Evolutionary conservation across 2,329 filamentous ascomycete species (phyloP).

Genomic region (Apiospora aurea): DNA sequence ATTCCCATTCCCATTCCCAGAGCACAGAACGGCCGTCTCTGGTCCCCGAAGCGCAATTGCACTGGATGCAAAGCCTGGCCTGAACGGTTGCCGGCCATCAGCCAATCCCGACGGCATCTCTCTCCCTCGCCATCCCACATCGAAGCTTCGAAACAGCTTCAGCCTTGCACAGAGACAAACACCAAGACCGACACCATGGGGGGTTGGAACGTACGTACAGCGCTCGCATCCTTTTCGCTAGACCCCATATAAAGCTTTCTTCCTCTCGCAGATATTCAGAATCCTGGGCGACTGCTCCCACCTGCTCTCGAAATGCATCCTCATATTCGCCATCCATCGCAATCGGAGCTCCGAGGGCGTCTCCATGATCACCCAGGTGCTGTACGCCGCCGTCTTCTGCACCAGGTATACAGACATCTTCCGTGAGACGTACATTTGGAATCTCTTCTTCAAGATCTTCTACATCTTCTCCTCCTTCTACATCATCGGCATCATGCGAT

Average conservation of each 20-base stretch:
- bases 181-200: constrained; percentile 32
- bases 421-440: constrained; percentile 64
- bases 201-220: constrained; percentile 38
- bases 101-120: not conserved
- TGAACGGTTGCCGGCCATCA: not conserved
- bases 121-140: not conserved
- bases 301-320: constrained; percentile 84
- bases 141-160: constrained; percentile 7
- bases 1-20: not conserved
- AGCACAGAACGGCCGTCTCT: not conserved
- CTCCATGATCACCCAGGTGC: constrained; percentile 87
- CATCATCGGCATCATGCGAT: constrained; percentile 87
- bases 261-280: constrained; percentile 65
- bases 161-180: not conserved
- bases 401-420: constrained; percentile 89
- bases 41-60: not conserved
- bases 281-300: constrained; percentile 86
- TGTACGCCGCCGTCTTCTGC: constrained; percentile 87
- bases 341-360: constrained; percentile 91
- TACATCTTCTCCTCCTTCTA: constrained; percentile 87
- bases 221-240: not conserved
- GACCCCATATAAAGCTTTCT: constrained; percentile 15
- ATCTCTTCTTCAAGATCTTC: constrained; percentile 86
- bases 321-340: constrained; percentile 88
- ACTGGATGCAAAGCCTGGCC: constrained; percentile 16